Percentiles rank a stretch among this genome's conserved stretches.
Conservation (phyloP, 2,329 filamentous ascomycete genomes). For the Fusarium sp. region DNA sequence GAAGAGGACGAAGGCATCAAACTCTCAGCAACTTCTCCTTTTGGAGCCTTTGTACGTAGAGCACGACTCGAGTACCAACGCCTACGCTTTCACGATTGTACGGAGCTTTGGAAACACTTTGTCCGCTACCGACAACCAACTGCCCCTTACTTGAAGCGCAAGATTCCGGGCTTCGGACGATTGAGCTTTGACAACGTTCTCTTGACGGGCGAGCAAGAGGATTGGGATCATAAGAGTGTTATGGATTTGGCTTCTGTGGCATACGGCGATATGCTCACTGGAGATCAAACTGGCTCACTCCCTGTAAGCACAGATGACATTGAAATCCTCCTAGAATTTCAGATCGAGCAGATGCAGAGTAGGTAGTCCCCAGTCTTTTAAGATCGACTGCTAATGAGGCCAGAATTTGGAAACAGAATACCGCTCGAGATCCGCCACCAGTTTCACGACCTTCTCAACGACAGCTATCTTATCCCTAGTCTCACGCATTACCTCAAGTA, state of each 20-base stretch:
- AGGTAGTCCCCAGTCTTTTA: slow-evolving; percentile 46
- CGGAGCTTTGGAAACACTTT: slow-evolving; percentile 85
- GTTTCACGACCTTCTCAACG: slow-evolving; percentile 76
- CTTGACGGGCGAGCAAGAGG: slow-evolving; percentile 62
- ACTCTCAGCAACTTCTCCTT: slow-evolving; percentile 79
- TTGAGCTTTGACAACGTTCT: slow-evolving; percentile 71
- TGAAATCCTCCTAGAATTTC: slow-evolving; percentile 85
- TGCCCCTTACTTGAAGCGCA: slow-evolving; percentile 72
- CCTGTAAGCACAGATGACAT: slow-evolving; percentile 82
- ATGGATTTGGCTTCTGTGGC: slow-evolving; percentile 62
- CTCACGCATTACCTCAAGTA: slow-evolving; percentile 81
- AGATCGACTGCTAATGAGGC: slow-evolving; percentile 23
- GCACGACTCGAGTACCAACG: slow-evolving; percentile 83
- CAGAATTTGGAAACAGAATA: slow-evolving; percentile 82
- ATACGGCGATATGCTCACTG: slow-evolving; percentile 67
- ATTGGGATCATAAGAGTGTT: slow-evolving; percentile 61
- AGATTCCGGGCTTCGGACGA: slow-evolving; percentile 70
- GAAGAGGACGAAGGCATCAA: slow-evolving; percentile 68
- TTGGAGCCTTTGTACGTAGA: slow-evolving; percentile 84
- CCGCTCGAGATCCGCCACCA: slow-evolving; percentile 79
- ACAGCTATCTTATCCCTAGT: slow-evolving; percentile 77
- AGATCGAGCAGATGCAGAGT: slow-evolving; percentile 90
- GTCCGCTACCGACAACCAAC: slow-evolving; percentile 85
- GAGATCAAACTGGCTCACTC: slow-evolving; percentile 56
- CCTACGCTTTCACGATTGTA: slow-evolving; percentile 82